Evolutionary conservation across 2,329 filamentous ascomycete species (phyloP).

Genomic region (Phaeosphaeria sp.): DNA sequence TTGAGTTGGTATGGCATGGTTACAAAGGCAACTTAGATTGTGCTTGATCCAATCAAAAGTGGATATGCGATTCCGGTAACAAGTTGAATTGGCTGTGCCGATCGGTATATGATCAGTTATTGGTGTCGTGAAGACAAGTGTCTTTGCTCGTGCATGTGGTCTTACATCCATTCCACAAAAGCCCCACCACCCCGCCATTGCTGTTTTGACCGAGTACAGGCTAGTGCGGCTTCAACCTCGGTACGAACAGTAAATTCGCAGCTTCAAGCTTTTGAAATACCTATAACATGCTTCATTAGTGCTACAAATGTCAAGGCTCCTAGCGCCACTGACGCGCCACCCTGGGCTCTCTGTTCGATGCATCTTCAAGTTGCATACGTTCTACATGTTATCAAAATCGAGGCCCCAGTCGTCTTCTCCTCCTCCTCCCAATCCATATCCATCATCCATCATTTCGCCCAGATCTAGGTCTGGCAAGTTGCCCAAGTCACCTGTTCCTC

Average conservation of each 20-base stretch:
- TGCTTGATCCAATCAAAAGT: too few relatives aligned
- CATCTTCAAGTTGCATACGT: neutral
- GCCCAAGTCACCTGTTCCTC: slow-evolving; percentile 27
- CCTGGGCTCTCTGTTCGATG: neutral
- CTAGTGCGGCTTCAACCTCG: neutral
- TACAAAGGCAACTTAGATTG: neutral
- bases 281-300: too few relatives aligned
- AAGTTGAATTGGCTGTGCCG: too few relatives aligned
- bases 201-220: neutral
- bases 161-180: neutral
- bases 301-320: too few relatives aligned
- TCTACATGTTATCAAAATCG: slow-evolving; percentile 49
- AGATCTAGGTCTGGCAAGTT: slow-evolving; percentile 39
- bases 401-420: slow-evolving; percentile 50
- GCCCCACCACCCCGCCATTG: neutral
- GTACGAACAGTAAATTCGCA: neutral
- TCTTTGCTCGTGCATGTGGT: too few relatives aligned
- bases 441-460: slow-evolving; percentile 34
- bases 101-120: too few relatives aligned
- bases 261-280: too few relatives aligned
- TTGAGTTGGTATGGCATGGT: slow-evolving; percentile 68
- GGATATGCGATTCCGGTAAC: too few relatives aligned
- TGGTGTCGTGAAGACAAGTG: too few relatives aligned
- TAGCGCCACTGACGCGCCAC: too few relatives aligned
- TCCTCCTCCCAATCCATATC: slow-evolving; percentile 37